phyloP scores from a whole-genome alignment of 768 basidiomycete species.

The Leccinum disarticulatum region DNA sequence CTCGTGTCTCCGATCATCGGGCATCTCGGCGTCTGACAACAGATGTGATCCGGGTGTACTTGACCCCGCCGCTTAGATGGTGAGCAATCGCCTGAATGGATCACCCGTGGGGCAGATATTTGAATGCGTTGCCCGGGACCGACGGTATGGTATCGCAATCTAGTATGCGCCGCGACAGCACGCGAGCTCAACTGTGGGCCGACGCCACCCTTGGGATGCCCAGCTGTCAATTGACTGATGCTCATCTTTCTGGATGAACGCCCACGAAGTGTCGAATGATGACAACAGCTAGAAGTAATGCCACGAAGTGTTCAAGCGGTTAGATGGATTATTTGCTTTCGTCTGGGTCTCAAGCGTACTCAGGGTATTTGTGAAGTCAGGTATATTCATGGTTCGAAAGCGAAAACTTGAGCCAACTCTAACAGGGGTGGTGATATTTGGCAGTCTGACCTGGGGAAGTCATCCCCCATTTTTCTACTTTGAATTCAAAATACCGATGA shows the following conservation, averaged over 20 bases:
- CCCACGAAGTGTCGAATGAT: conserved; percentile 61
- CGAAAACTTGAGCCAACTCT: not conserved
- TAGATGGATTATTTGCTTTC: conserved; percentile 28
- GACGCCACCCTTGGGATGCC: conserved; percentile 51
- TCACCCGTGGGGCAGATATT: conserved; percentile 91
- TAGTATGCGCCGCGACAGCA: conserved; percentile 87
- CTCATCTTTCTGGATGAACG: conserved; percentile 85
- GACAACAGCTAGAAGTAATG: conserved; percentile 27
- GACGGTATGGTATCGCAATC: conserved; percentile 78
- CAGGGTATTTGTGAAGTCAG: too few relatives aligned
- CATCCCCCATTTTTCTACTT: not conserved
- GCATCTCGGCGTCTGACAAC: not conserved
- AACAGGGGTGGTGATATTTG: not conserved
- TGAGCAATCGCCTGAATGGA: conserved; percentile 73
- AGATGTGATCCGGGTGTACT: conserved; percentile 65
- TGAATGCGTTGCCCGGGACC: conserved; percentile 71
- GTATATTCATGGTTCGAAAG: too few relatives aligned
- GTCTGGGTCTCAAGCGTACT: too few relatives aligned
- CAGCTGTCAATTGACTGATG: conserved; percentile 53
- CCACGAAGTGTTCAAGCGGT: conserved; percentile 90
- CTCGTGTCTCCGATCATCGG: not conserved
- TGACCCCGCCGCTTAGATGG: conserved; percentile 54
- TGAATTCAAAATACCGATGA: not conserved
- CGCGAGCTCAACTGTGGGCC: conserved; percentile 28
- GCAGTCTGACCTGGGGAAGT: not conserved